phyloP scores from a whole-genome alignment of 83 land plant species.

The Thuja plicata region DNA sequence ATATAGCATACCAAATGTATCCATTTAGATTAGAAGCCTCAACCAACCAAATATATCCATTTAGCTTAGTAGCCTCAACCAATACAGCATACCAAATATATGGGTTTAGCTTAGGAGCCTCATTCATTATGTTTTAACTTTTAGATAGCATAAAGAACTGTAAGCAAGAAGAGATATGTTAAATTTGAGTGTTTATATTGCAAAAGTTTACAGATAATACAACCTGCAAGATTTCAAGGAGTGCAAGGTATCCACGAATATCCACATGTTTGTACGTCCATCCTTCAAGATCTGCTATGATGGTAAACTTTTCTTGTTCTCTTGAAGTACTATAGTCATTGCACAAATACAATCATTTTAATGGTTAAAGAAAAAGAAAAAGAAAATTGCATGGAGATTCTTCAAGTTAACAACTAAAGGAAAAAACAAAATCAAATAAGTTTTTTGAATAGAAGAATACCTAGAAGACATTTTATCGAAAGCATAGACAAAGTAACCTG shows the following conservation, averaged over 20 bases:
- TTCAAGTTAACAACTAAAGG: neutral
- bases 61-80: neutral
- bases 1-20: neutral
- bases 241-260: slow-evolving; percentile 24
- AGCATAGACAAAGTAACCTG: slow-evolving; percentile 52
- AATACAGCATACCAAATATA: neutral
- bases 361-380: neutral
- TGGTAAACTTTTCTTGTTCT: slow-evolving; percentile 30
- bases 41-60: neutral
- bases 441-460: slow-evolving; percentile 20
- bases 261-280: slow-evolving; percentile 30
- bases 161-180: neutral
- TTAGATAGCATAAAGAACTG: neutral
- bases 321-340: slow-evolving; percentile 17
- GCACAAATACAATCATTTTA: slow-evolving; percentile 9
- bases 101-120: neutral
- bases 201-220: neutral
- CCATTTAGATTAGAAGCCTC: neutral
- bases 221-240: slow-evolving; percentile 31
- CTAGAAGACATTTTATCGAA: slow-evolving; percentile 60
- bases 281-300: slow-evolving; percentile 27
- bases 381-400: neutral
- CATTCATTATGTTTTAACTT: neutral
- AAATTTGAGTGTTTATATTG: neutral
- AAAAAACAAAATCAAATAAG: neutral